Evolutionary conservation across 768 basidiomycete genomes (phyloP), one percentile per base, ranked within the genome.

Genomic region (Suillus hirtellus): DNA sequence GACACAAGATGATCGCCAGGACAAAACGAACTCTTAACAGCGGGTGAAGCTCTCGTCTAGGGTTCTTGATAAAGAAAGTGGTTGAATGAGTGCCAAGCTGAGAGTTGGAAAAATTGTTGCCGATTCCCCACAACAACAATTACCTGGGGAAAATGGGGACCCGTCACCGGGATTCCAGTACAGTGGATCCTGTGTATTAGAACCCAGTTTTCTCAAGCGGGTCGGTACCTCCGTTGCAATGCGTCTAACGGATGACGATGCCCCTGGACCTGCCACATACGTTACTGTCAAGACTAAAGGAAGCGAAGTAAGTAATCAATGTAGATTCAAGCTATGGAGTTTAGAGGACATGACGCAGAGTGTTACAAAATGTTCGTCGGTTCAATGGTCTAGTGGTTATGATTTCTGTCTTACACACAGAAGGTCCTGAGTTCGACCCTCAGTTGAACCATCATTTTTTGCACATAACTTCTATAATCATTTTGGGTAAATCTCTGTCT

Each of bases 301-400:
- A 21, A 21, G n/a, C 44, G 10, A 42, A 42, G 15, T 2, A 17
- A 42, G 40, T 17, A 5, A 12, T 9, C 9, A 5, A 10, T 24
- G 11, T 24, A 14, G 8, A 50, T 50, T 27, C 2, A 52, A 19
- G 11, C 34, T 34, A n/a, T 6, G 11, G 31, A 31, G 31, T 31
- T 31, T 31, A 6, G n/a, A 35, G 15, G 5, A 53, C 11, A 35
- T 56, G 1, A 6, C 0, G 3, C 14, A n/a, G 27, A 1, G 3
- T 11, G 8, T 19, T 0, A 1, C 5, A 1, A 0, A 10, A 34
- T n/a, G n/a, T 63, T 34, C 27, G 12, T 62, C 43, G 81, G 81
- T 82, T 79, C 81, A 83, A 80, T 84, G 79, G 81, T 80, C 80
- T 82, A 82, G 81, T 81, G 81, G 81, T 82, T 82, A 82, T 82